phyloP scores from a whole-genome alignment of 2,329 filamentous ascomycete species.

The Beauveria bassiana region DNA sequence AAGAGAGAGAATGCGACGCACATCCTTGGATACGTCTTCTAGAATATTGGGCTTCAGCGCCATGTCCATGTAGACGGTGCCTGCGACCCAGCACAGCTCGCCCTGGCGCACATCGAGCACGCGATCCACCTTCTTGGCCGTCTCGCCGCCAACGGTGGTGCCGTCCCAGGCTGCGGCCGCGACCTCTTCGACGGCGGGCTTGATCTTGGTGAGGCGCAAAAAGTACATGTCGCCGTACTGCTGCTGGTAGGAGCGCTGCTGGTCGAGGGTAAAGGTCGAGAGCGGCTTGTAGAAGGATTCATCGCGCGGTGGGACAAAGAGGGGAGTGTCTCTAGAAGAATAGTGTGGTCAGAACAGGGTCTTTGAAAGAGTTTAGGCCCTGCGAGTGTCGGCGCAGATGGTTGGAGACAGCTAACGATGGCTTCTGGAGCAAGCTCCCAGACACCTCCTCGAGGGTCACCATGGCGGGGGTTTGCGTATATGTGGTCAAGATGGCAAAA shows the following conservation, averaged over 20 bases:
- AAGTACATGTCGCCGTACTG: slow-evolving; percentile 99
- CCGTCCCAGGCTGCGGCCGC: slow-evolving; percentile 71
- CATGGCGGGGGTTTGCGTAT: slow-evolving; percentile 25
- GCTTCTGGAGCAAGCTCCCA: slow-evolving; percentile 38
- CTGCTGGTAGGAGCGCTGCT: slow-evolving; percentile 72
- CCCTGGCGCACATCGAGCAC: slow-evolving; percentile 95
- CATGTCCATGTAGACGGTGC: slow-evolving; percentile 97
- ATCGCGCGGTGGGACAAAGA: slow-evolving; percentile 41
- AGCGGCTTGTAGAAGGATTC: slow-evolving; percentile 63
- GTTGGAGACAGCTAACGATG: slow-evolving; percentile 33
- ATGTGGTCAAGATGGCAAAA: slow-evolving; percentile 1
- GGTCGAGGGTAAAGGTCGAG: slow-evolving; percentile 64
- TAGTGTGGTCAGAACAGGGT: not conserved
- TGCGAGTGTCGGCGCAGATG: not conserved
- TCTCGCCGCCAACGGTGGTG: slow-evolving; percentile 69
- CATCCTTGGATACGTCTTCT: slow-evolving; percentile 89
- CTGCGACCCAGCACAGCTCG: slow-evolving; percentile 88
- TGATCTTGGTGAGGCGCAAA: slow-evolving; percentile 77
- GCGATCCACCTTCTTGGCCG: slow-evolving; percentile 68
- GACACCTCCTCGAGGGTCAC: slow-evolving; percentile 35
- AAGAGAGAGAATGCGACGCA: slow-evolving; percentile 31
- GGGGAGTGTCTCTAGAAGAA: slow-evolving; percentile 24
- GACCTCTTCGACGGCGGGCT: slow-evolving; percentile 68
- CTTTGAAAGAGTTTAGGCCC: not conserved
- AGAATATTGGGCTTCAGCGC: slow-evolving; percentile 90